These are phyloP conservation scores for Moesziomyces sp. DNA, from an alignment of 1,284 basidiomycete genomes.

Conservation along the genomic window DNA sequence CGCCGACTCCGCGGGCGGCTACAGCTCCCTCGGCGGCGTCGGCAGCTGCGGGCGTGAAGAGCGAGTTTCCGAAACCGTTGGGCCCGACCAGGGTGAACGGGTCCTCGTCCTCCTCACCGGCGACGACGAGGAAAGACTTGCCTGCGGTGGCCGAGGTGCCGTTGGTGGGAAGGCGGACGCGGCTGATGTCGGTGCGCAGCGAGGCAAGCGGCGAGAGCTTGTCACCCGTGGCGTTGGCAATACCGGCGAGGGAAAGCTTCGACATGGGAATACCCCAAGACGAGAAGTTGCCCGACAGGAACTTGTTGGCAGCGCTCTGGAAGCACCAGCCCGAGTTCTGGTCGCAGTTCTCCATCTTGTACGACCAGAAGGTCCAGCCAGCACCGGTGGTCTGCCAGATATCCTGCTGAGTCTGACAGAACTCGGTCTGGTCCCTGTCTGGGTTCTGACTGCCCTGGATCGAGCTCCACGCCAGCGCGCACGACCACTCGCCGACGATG, in stretches of 20 bases:
- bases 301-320: constrained; percentile 48
- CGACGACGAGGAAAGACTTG: constrained; percentile 26
- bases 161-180: constrained; percentile 20
- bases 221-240: constrained; percentile 15
- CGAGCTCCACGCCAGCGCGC: constrained; percentile 74
- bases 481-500: constrained; percentile 72
- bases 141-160: constrained; percentile 8
- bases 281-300: constrained; percentile 49
- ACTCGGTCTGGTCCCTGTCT: constrained; percentile 71
- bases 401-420: constrained; percentile 76
- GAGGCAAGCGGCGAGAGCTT: constrained; percentile 12
- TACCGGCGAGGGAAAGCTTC: constrained; percentile 2
- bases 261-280: constrained; percentile 54
- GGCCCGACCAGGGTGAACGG: constrained; percentile 22
- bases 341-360: constrained; percentile 68
- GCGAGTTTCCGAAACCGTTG: constrained; percentile 31
- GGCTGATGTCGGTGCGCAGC: constrained; percentile 31
- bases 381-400: constrained; percentile 75
- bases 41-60: constrained; percentile 8
- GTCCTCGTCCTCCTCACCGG: constrained; percentile 14
- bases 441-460: constrained; percentile 72
- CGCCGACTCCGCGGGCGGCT: constrained; percentile 18
- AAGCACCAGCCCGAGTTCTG: constrained; percentile 67
- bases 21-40: not conserved
- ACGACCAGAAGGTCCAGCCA: constrained; percentile 81